Evolutionary conservation across 148 eudicot genomes (phyloP).

Genomic region (Arbutus unedo): DNA sequence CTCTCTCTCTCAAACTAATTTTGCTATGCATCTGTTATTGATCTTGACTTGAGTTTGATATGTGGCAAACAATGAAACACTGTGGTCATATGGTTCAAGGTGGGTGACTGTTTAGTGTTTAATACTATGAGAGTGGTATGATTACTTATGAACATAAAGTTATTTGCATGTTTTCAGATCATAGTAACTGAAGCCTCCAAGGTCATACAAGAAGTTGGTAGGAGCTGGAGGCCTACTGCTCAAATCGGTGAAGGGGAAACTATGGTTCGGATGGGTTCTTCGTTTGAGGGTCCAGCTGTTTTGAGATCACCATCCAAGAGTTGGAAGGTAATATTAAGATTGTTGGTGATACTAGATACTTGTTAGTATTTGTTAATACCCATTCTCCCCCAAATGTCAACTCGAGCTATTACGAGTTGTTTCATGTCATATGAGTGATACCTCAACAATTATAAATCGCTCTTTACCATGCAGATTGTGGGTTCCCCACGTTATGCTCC

Average conservation of each 20-base stretch:
- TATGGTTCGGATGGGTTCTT: constrained; percentile 39
- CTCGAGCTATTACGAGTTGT: background rate
- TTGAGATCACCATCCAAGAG: constrained; percentile 51
- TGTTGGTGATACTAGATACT: background rate
- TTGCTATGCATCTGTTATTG: background rate
- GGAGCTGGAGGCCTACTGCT: constrained; percentile 25
- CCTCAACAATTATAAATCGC: background rate
- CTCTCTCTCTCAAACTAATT: background rate
- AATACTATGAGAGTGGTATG: background rate
- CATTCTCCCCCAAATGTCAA: background rate
- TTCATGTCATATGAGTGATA: background rate
- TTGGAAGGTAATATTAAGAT: constrained; percentile 49
- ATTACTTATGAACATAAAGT: background rate
- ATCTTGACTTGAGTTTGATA: background rate
- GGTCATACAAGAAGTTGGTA: constrained; percentile 51
- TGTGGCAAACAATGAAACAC: background rate
- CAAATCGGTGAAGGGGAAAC: constrained; percentile 33
- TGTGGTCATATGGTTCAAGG: background rate
- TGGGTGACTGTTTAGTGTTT: background rate
- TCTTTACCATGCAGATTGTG: constrained; percentile 31
- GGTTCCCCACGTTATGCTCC: constrained; percentile 35
- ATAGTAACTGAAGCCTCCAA: constrained; percentile 76
- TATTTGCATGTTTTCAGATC: constrained; percentile 33
- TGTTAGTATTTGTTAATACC: background rate
- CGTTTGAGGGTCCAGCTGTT: constrained; percentile 43